Evolutionary conservation across 805 yeast genomes (phyloP).

Genomic region (Torulaspora maleeae): DNA sequence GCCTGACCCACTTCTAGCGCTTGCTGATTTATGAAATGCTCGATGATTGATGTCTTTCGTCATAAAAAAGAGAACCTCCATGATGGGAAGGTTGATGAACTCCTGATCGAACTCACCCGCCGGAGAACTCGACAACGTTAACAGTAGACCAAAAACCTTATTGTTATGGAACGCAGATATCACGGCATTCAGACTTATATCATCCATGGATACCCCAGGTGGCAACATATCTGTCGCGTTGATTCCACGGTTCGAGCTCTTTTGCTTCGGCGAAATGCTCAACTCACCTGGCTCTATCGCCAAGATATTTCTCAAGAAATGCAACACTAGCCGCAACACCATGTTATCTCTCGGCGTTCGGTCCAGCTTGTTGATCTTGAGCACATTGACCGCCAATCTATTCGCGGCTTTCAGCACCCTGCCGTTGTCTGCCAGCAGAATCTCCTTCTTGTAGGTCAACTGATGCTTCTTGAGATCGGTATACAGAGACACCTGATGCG

Average conservation of each 20-base stretch:
- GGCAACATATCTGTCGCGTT: slow-evolving; percentile 43
- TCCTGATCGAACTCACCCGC: slow-evolving; percentile 59
- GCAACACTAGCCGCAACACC: slow-evolving; percentile 64
- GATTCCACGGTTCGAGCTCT: slow-evolving; percentile 32
- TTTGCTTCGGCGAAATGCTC: slow-evolving; percentile 43
- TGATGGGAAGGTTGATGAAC: slow-evolving; percentile 54
- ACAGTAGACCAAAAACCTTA: slow-evolving; percentile 64
- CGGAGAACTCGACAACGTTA: slow-evolving; percentile 65
- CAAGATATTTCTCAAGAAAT: slow-evolving; percentile 72
- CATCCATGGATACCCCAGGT: slow-evolving; percentile 53
- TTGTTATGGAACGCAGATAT: slow-evolving; percentile 58
- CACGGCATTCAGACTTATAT: slow-evolving; percentile 58
- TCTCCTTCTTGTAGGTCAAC: slow-evolving; percentile 60
- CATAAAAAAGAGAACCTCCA: slow-evolving; percentile 66
- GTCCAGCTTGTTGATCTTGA: slow-evolving; percentile 47
- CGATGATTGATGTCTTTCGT: slow-evolving; percentile 50
- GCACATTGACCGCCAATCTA: slow-evolving; percentile 59
- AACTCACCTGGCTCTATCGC: slow-evolving; percentile 67
- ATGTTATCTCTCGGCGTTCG: slow-evolving; percentile 69
- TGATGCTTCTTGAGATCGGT: slow-evolving; percentile 64
- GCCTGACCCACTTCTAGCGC: not conserved
- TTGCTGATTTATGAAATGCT: slow-evolving; percentile 13
- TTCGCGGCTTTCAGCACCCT: slow-evolving; percentile 63
- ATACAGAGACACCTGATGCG: slow-evolving; percentile 53
- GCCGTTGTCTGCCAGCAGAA: slow-evolving; percentile 56